These are phyloP conservation scores for Lipomyces anomalus DNA, from an alignment of 805 yeast genomes.

Conservation along the genomic window DNA sequence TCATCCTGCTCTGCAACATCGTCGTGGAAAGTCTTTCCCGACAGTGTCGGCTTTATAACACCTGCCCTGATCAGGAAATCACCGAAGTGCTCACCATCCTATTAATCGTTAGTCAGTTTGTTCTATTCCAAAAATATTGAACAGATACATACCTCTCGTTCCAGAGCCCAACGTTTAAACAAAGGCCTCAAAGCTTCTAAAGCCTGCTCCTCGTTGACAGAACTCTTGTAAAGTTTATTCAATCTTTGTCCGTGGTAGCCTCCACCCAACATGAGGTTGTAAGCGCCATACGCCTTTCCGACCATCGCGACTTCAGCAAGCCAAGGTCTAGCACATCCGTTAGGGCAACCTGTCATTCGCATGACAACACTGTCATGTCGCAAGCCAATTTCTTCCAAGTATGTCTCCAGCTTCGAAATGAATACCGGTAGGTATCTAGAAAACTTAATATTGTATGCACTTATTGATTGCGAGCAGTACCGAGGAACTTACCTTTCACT, in stretches of 20 bases:
- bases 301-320: constrained; percentile 91
- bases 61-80: constrained; percentile 85
- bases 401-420: constrained; percentile 73
- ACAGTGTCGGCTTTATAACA: constrained; percentile 79
- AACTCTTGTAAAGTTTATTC: constrained; percentile 81
- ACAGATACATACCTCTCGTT: too few relatives aligned
- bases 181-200: constrained; percentile 70
- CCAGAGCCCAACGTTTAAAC: constrained; percentile 91
- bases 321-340: constrained; percentile 99
- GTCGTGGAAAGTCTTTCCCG: constrained; percentile 93
- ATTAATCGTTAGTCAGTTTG: too few relatives aligned
- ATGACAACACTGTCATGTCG: constrained; percentile 90
- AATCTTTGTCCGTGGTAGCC: constrained; percentile 90
- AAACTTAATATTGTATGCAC: too few relatives aligned
- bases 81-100: constrained; percentile 92
- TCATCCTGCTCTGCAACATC: constrained; percentile 67
- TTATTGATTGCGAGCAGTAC: too few relatives aligned
- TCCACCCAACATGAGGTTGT: constrained; percentile 92
- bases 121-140: too few relatives aligned
- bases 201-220: constrained; percentile 86
- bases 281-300: constrained; percentile 91
- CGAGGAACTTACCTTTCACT: too few relatives aligned
- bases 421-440: constrained; percentile 76
- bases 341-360: constrained; percentile 99
- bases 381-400: constrained; percentile 84